These are phyloP conservation scores for Glonium stellatum DNA, from an alignment of 495 filamentous ascomycete species.

Conservation along the genomic window DNA sequence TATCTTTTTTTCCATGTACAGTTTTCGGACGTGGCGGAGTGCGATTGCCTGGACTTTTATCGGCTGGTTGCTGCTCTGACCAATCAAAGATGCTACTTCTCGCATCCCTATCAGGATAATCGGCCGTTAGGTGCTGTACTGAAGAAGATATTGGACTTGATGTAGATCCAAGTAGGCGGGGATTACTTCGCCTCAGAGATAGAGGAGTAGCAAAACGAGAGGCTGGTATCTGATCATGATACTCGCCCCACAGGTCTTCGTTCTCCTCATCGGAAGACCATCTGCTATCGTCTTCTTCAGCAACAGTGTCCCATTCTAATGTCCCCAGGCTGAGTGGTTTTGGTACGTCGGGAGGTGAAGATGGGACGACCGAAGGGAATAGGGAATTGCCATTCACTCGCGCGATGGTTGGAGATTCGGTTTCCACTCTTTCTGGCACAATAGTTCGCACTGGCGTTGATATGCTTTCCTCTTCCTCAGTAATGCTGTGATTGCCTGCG, in stretches of 20 bases:
- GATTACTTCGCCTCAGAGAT: slow-evolving; percentile 24
- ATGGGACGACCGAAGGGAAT: slow-evolving; percentile 21
- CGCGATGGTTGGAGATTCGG: slow-evolving; percentile 11
- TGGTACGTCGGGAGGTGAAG: slow-evolving; percentile 26
- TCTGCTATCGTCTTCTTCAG: slow-evolving; percentile 27
- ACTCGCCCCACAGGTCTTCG: slow-evolving; percentile 16
- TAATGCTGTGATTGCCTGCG: slow-evolving; percentile 46
- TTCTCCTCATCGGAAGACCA: slow-evolving; percentile 34
- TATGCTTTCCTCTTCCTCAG: slow-evolving; percentile 58
- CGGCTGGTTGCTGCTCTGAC: slow-evolving; percentile 62
- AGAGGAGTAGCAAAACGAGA: slow-evolving; percentile 20
- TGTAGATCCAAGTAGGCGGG: slow-evolving; percentile 11
- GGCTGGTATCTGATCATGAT: slow-evolving; percentile 12
- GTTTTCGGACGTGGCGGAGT: slow-evolving; percentile 69
- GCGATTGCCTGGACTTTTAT: slow-evolving; percentile 45
- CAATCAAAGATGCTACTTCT: slow-evolving; percentile 74
- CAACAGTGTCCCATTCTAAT: slow-evolving; percentile 23
- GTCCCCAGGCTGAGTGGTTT: slow-evolving; percentile 26
- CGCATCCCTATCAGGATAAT: slow-evolving; percentile 30
- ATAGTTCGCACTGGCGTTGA: slow-evolving; percentile 47
- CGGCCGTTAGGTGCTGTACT: slow-evolving; percentile 15
- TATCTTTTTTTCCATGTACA: slow-evolving; percentile 82
- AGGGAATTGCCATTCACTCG: slow-evolving; percentile 14
- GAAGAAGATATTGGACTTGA: slow-evolving; percentile 21
- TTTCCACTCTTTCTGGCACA: slow-evolving; percentile 16